Evolutionary conservation across 352 stramenopile species (phyloP).

Genomic region (Globisporangium uncinulatum): DNA sequence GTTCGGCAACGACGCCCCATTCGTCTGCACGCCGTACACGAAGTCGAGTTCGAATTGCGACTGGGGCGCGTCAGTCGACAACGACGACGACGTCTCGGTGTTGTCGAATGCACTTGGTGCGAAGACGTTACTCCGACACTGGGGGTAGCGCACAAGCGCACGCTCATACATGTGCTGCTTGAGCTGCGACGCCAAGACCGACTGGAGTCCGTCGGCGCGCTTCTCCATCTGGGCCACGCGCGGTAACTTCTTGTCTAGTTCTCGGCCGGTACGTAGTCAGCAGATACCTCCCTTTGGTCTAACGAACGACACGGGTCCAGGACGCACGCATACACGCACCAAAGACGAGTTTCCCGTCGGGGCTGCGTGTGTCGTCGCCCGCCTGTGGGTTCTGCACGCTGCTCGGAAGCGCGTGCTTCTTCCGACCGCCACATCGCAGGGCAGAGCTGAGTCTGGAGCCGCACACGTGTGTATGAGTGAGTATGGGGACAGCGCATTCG

Average conservation of each 20-base stretch:
- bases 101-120: conserved; percentile 45
- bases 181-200: conserved; percentile 39
- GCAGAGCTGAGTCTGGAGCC: conserved; percentile 3
- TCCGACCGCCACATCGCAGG: conserved; percentile 24
- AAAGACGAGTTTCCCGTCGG: conserved; percentile 58
- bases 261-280: background rate
- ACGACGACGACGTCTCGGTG: background rate
- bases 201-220: conserved; percentile 29
- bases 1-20: conserved; percentile 20
- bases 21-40: conserved; percentile 50
- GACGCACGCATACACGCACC: conserved; percentile 23
- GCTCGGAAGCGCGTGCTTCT: conserved; percentile 42
- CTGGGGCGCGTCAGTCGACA: conserved; percentile 13
- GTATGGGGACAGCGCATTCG: background rate
- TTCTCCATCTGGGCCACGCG: conserved; percentile 71
- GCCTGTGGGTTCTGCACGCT: conserved; percentile 21
- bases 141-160: conserved; percentile 51
- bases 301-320: no score
- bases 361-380: conserved; percentile 28
- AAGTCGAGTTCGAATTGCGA: conserved; percentile 51
- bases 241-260: conserved; percentile 58
- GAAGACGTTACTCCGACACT: conserved; percentile 67
- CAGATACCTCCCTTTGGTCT: background rate
- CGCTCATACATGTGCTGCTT: conserved; percentile 63
- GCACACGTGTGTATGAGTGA: no score